Percentiles rank a stretch among this genome's conserved stretches.
These are phyloP conservation scores for Stachybotrys chlorohalonatus DNA, from an alignment of 2,329 filamentous ascomycete genomes.

Conservation along the genomic window DNA sequence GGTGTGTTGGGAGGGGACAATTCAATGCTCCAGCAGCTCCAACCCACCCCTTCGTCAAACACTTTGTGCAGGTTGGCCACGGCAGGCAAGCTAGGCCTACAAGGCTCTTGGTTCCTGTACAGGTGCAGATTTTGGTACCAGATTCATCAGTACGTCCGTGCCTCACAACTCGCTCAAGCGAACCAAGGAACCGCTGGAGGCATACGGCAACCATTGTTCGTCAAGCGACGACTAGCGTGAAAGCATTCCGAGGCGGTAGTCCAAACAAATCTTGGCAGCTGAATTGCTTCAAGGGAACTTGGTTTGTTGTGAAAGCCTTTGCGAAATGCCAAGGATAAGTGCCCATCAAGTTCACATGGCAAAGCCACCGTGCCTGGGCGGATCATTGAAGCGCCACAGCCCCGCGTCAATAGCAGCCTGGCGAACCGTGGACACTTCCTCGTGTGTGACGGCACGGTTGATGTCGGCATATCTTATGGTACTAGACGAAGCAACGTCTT, in stretches of 20 bases:
- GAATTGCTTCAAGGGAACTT: not conserved
- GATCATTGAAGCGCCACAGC: conserved; percentile 71
- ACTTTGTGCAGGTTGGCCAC: not conserved
- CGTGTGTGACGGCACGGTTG: conserved; percentile 50
- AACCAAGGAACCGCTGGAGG: not conserved
- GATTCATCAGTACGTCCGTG: not conserved
- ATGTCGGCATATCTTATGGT: conserved; percentile 65
- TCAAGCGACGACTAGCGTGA: not conserved
- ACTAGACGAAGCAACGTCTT: conserved; percentile 18
- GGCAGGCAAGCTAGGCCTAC: not conserved
- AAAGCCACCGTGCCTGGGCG: conserved; percentile 42
- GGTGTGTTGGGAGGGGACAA: not conserved
- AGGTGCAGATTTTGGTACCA: not conserved
- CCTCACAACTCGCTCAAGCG: not conserved
- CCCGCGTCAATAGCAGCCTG: conserved; percentile 62
- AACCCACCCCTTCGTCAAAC: not conserved
- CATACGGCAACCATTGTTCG: not conserved
- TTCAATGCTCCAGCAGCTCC: not conserved
- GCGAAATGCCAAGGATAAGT: not conserved
- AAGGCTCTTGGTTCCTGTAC: not conserved
- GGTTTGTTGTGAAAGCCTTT: not conserved
- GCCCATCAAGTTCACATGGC: conserved; percentile 26
- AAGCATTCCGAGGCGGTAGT: not conserved
- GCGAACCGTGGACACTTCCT: conserved; percentile 58
- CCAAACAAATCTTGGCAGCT: not conserved